Percentiles rank a stretch among this genome's conserved stretches.
phyloP scores from a whole-genome alignment of 225 moss, liverwort and hornwort species.

The Ulota crispa region DNA sequence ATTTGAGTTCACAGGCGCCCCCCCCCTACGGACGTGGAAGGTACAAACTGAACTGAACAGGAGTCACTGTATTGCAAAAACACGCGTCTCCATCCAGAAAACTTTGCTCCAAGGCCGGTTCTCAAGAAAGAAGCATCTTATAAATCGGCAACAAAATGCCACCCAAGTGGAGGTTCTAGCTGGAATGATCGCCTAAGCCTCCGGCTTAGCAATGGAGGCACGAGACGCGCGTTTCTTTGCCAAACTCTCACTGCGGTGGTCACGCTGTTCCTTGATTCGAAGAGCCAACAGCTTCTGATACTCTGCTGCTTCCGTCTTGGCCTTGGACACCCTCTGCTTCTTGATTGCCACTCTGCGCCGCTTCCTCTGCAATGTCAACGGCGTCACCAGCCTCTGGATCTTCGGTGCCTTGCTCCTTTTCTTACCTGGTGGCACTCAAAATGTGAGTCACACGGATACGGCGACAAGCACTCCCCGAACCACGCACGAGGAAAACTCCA shows the following conservation, averaged over 20 bases:
- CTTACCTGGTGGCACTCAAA: slow-evolving; percentile 49
- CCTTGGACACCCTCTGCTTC: slow-evolving; percentile 67
- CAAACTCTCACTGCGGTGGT: slow-evolving; percentile 78
- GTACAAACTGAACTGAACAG: background rate
- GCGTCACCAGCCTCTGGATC: slow-evolving; percentile 92
- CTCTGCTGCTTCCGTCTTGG: slow-evolving; percentile 70
- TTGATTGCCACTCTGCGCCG: slow-evolving; percentile 71
- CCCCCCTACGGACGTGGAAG: background rate
- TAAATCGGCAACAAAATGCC: background rate
- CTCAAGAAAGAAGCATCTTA: background rate
- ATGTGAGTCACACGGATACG: background rate
- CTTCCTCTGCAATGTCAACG: slow-evolving; percentile 86
- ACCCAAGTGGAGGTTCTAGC: background rate
- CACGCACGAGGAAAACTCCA: background rate
- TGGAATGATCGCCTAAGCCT: slow-evolving; percentile 24
- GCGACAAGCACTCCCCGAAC: too few relatives aligned
- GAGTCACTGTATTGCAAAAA: background rate
- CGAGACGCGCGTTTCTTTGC: slow-evolving; percentile 90
- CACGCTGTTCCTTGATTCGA: slow-evolving; percentile 82
- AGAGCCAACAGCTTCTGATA: slow-evolving; percentile 85
- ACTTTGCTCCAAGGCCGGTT: too few relatives aligned
- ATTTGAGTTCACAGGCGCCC: background rate
- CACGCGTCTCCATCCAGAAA: background rate
- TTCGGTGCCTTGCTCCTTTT: slow-evolving; percentile 96
- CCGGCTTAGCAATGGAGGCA: slow-evolving; percentile 64